Base-by-base conservation (phyloP, 2,329 filamentous ascomycete genomes). In the Colletotrichum lentis region DNA sequence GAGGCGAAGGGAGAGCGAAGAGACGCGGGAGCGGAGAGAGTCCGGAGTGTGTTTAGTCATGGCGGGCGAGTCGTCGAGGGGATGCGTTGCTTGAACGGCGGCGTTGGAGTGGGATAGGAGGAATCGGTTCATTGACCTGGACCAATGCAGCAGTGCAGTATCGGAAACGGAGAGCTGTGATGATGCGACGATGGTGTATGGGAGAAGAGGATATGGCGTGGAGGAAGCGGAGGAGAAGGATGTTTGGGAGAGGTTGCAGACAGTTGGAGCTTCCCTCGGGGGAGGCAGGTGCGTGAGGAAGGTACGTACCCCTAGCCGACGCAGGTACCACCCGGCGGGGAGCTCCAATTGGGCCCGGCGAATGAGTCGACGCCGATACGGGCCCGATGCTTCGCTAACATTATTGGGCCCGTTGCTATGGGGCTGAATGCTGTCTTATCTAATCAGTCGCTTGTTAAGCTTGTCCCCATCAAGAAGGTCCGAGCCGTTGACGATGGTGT, bases 31-130 rank as follows among this genome's bases (percentile, higher is more conserved):
- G 68, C 79, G 80, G 69, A 83, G 75, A 72, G 80, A 81, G 22
- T 82, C 79, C 69, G 81, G 75, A 1, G 82, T 81, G 70, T 82
- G 79, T 68, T 78, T 79, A 52, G 80, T 83, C 84, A 85, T 85
- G 69, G 55, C 71, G 20, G 55, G 39, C 31, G 24, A 46, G 7
- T 20, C 22, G 31, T 37, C n/a, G n/a, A 58, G 55, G 12, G 55
- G 55, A 31, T 58, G 55, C 5, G 41, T 47, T 18, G 55, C 55
- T 58, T 47, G 43, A 7, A 58, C 41, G 55, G 50, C 11, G 50
- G 55, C n/a, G 31, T 54, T 39, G 39, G 46, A 60, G 41, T 46
- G 44, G 46, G 24, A 16, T 24, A 58, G 24, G 16, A 39, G 43
- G 22, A 39, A 63, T 43, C 37, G 43, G 52, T 56, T 53, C 56